Conservation (phyloP, 2,329 filamentous ascomycete species). For the Sporothrix variecibatus region DNA sequence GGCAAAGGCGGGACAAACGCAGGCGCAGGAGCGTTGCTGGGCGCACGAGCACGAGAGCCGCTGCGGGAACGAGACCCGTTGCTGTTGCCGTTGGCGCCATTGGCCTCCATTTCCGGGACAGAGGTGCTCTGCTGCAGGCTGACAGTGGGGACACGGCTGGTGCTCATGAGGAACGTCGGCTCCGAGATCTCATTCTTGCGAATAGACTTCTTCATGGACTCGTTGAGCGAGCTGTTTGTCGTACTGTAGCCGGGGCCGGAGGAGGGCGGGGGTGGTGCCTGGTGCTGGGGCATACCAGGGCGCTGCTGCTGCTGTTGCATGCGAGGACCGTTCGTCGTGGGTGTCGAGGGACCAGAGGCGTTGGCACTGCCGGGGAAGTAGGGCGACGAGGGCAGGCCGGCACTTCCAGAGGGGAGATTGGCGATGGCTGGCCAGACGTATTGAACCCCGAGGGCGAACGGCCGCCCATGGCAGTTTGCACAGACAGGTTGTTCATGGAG, state of each 20-base stretch:
- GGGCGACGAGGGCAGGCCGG: constrained; percentile 38
- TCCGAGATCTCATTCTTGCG: constrained; percentile 54
- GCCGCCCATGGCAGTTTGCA: constrained; percentile 34
- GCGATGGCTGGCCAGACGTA: constrained; percentile 45
- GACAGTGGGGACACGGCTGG: constrained; percentile 48
- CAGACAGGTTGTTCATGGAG: constrained; percentile 40
- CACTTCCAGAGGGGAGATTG: constrained; percentile 46
- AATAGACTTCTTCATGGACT: constrained; percentile 46
- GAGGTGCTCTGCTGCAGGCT: constrained; percentile 40
- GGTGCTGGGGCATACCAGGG: constrained; percentile 26
- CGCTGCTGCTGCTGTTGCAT: constrained; percentile 14
- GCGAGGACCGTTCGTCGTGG: constrained; percentile 36
- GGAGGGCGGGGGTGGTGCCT: constrained; percentile 31
- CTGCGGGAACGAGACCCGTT: constrained; percentile 38
- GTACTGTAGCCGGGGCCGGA: constrained; percentile 28
- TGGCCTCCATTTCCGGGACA: constrained; percentile 32
- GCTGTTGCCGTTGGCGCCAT: constrained; percentile 34
- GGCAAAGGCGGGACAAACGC: constrained; percentile 49
- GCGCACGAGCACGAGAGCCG: constrained; percentile 44
- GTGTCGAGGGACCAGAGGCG: constrained; percentile 40
- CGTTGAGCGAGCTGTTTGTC: constrained; percentile 40
- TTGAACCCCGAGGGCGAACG: constrained; percentile 37
- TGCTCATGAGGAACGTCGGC: constrained; percentile 50
- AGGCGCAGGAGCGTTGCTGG: constrained; percentile 39
- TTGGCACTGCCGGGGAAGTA: constrained; percentile 30